Conservation (phyloP, 208 protist species). For the Angomonas ambiguus region DNA sequence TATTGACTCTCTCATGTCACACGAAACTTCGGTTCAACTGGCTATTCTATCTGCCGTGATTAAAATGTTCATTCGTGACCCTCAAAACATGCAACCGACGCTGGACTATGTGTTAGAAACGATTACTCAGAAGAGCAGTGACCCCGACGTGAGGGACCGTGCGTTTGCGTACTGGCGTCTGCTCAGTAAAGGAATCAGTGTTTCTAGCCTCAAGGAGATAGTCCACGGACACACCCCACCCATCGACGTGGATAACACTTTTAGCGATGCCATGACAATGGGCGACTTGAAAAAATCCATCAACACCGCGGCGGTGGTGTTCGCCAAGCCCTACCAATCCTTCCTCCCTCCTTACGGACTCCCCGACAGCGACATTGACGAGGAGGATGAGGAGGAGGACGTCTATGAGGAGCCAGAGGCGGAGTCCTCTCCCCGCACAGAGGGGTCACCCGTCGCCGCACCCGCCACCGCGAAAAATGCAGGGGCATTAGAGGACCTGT, state of each 20-base stretch:
- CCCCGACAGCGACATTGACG: slow-evolving; percentile 40
- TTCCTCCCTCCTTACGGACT: slow-evolving; percentile 91
- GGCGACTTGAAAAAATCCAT: slow-evolving; percentile 83
- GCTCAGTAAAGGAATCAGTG: slow-evolving; percentile 95
- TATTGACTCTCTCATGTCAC: slow-evolving; percentile 92
- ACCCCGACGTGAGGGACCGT: slow-evolving; percentile 98
- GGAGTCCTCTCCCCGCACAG: neutral
- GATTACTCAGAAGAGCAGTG: slow-evolving; percentile 84
- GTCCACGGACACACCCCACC: slow-evolving; percentile 78
- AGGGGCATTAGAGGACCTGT: slow-evolving; percentile 42
- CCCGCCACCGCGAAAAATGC: too few relatives aligned
- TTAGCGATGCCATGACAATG: slow-evolving; percentile 92
- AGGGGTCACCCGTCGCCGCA: neutral
- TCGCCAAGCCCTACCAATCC: slow-evolving; percentile 91
- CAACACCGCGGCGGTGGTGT: slow-evolving; percentile 94
- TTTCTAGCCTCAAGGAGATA: slow-evolving; percentile 92
- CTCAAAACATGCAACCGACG: slow-evolving; percentile 56
- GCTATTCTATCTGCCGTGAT: slow-evolving; percentile 95
- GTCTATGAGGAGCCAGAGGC: slow-evolving; percentile 32
- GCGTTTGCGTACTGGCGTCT: slow-evolving; percentile 99
- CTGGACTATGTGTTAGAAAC: slow-evolving; percentile 64
- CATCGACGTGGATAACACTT: slow-evolving; percentile 91
- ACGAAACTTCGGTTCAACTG: slow-evolving; percentile 80
- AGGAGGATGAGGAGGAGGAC: slow-evolving; percentile 63
- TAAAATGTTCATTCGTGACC: slow-evolving; percentile 97